Evolutionary conservation across 179 eudicot genomes (phyloP).

Genomic region (Silene noctiflora): DNA sequence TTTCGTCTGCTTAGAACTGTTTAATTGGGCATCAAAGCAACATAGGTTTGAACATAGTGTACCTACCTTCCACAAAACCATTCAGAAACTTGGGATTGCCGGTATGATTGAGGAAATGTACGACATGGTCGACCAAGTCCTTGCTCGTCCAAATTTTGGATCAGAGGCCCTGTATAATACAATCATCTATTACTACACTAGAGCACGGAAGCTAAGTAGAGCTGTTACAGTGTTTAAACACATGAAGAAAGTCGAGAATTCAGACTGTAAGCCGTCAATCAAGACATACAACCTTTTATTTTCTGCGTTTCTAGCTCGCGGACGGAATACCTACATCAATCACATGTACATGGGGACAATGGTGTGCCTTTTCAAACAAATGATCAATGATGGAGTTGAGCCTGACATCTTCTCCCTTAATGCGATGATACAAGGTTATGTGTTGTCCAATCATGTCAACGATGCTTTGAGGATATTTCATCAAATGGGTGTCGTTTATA

Average conservation of each 20-base stretch:
- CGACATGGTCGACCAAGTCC: conserved; percentile 58
- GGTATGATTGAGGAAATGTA: conserved; percentile 77
- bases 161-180: conserved; percentile 68
- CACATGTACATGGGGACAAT: conserved; percentile 73
- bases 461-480: conserved; percentile 82
- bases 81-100: conserved; percentile 71
- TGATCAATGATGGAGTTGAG: conserved; percentile 71
- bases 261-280: conserved; percentile 61
- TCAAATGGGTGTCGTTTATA: conserved; percentile 72
- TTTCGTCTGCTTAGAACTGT: conserved; percentile 65
- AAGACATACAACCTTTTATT: conserved; percentile 71
- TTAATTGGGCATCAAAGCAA: conserved; percentile 65
- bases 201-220: conserved; percentile 62
- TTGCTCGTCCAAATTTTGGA: conserved; percentile 55
- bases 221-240: conserved; percentile 69
- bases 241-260: conserved; percentile 46
- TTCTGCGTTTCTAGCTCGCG: conserved; percentile 60
- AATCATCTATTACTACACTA: conserved; percentile 64
- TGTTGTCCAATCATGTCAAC: conserved; percentile 73
- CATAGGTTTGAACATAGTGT: conserved; percentile 62
- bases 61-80: conserved; percentile 48
- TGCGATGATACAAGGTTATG: conserved; percentile 82
- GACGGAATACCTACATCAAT: conserved; percentile 60
- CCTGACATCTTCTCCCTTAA: conserved; percentile 70
- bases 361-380: conserved; percentile 65